Evolutionary conservation across 2,329 filamentous ascomycete genomes (phyloP).

Genomic region (Penicillium sp.): DNA sequence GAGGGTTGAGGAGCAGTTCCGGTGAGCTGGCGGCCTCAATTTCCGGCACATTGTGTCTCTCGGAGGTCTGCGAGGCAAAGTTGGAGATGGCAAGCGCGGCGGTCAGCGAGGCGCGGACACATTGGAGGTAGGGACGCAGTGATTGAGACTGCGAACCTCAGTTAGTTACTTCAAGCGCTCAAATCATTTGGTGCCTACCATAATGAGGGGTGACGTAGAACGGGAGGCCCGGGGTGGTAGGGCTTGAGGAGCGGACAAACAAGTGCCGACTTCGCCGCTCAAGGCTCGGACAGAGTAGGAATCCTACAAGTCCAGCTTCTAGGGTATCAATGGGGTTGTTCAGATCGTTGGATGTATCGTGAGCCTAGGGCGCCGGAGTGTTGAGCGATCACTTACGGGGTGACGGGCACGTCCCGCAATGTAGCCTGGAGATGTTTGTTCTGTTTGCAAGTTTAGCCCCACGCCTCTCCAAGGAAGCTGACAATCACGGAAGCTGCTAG

Average conservation of each 20-base stretch:
- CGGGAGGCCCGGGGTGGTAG: conserved; percentile 10
- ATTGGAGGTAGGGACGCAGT: conserved; percentile 92
- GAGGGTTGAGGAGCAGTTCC: conserved; percentile 88
- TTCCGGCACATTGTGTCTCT: conserved; percentile 97
- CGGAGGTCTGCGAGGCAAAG: conserved; percentile 95
- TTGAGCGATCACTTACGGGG: conserved; percentile 16
- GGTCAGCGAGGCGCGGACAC: conserved; percentile 91
- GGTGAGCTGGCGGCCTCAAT: conserved; percentile 92
- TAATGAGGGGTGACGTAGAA: conserved; percentile 29
- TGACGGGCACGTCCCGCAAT: conserved; percentile 20
- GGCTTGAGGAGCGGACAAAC: conserved; percentile 3
- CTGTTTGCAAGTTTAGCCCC: conserved; percentile 29
- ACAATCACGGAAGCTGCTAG: conserved; percentile 19
- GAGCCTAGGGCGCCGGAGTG: background rate
- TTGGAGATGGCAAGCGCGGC: conserved; percentile 92
- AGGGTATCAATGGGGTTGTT: conserved; percentile 7
- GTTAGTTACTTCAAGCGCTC: conserved; percentile 5
- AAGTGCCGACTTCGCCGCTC: conserved; percentile 10
- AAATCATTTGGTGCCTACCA: conserved; percentile 30
- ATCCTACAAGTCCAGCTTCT: conserved; percentile 10
- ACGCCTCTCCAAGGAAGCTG: conserved; percentile 24
- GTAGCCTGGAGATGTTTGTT: conserved; percentile 20
- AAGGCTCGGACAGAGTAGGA: background rate
- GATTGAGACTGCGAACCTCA: conserved; percentile 77
- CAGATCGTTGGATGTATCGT: conserved; percentile 1